These are phyloP conservation scores for Teratosphaeriaceae sp. DNA, from an alignment of 2,329 filamentous ascomycete species.

Conservation along the genomic window DNA sequence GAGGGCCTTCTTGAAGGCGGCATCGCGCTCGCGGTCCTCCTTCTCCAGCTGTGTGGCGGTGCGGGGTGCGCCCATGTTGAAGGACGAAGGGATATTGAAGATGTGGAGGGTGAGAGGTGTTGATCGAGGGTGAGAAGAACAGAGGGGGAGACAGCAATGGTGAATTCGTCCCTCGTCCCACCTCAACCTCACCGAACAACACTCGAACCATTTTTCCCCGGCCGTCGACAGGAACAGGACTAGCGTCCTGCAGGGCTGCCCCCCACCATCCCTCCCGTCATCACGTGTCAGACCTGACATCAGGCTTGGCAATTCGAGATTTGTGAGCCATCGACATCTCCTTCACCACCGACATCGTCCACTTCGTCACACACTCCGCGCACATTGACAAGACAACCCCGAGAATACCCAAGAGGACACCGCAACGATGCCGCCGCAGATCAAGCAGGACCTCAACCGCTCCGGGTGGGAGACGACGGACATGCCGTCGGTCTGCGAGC, in stretches of 20 bases:
- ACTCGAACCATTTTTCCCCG: slow-evolving; percentile 2
- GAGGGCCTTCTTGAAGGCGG: slow-evolving; percentile 81
- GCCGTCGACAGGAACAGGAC: slow-evolving; percentile 4
- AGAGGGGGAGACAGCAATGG: too few relatives aligned
- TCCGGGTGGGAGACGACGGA: slow-evolving; percentile 94
- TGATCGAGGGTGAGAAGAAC: too few relatives aligned
- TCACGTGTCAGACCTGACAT: neutral
- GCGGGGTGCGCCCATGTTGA: slow-evolving; percentile 43
- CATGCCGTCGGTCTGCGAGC: slow-evolving; percentile 74
- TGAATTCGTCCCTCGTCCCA: too few relatives aligned
- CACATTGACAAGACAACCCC: too few relatives aligned
- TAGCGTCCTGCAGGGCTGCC: neutral
- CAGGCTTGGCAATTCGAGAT: neutral
- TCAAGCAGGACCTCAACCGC: slow-evolving; percentile 92
- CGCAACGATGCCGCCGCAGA: slow-evolving; percentile 71
- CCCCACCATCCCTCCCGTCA: neutral
- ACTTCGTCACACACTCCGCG: too few relatives aligned
- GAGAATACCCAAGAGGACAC: too few relatives aligned
- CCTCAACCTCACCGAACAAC: neutral
- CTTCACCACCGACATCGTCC: too few relatives aligned
- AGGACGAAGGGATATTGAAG: slow-evolving; percentile 1
- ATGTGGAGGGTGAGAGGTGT: neutral
- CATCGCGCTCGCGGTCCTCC: slow-evolving; percentile 36
- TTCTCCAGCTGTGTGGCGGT: slow-evolving; percentile 33
- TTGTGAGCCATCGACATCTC: too few relatives aligned